Evolutionary conservation across 1,139 yeast species (phyloP), one percentile per base, ranked within the genome.

Genomic region (Candida neerlandica): DNA sequence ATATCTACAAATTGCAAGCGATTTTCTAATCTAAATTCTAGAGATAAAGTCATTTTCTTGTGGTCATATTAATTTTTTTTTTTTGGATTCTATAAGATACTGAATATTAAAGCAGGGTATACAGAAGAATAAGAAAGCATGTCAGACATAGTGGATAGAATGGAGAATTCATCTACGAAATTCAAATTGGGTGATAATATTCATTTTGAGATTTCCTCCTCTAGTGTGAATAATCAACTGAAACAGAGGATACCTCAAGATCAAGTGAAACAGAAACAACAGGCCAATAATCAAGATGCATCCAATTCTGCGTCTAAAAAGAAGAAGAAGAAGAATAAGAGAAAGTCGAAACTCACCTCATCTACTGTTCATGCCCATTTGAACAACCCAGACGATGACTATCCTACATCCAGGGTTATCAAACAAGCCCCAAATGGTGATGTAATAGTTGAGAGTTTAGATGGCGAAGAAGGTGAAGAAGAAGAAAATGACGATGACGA

Each of bases 371-470:
- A 70, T 48, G 84, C 81, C 11, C 76, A 80, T 43, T 58, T 83
- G 45, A 80, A 78, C 62, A 74, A 82, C 53, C 83, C 85, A 3
- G 77, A 79, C 14, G 79, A 77, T 14, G 89, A 84, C 14, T 87
- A 87, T 62, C 95, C 95, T 1, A 76, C 82, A 5, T 84, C 90
- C 2, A 65, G 95, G 51, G 85, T 87, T 2, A 84, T 87, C 55
- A 86, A 84, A 60, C 86, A 85, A 62, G 86, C 82, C 1, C 78
- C 87, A 3, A 84, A 86, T 62, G 95, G 94, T 2, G 88, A 85
- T 58, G 88, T 87, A 26, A 77, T 86, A 53, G 88, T 88, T 49
- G 79, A 82, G 55, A 71, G 81, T 54, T 59, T 81, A 55, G 74
- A 75, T 45, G 71, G 65, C 23, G 62, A 59, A 46, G 50, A 46